These are phyloP conservation scores for Primulina huaijiensis DNA, from an alignment of 257 asterid species.

Conservation along the genomic window DNA sequence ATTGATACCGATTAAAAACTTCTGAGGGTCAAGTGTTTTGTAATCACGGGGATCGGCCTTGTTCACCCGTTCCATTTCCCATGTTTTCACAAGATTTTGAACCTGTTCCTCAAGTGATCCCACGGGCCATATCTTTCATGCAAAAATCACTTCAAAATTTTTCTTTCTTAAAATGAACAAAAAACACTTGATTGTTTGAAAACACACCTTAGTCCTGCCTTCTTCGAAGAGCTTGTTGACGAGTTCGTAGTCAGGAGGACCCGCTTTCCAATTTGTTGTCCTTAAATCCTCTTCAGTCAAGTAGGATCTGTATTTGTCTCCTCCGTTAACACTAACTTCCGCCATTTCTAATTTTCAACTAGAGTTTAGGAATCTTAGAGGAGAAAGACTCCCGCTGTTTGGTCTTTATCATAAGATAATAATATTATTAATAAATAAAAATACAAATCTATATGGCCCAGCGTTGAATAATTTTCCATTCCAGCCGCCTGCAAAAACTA, in stretches of 20 bases:
- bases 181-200: no score
- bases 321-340: slow-evolving; percentile 32
- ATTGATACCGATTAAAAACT: slow-evolving; percentile 37
- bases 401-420: no score
- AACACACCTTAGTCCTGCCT: slow-evolving; percentile 60
- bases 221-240: slow-evolving; percentile 73
- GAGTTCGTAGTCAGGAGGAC: slow-evolving; percentile 69
- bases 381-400: no score
- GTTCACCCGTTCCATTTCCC: slow-evolving; percentile 67
- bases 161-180: no score
- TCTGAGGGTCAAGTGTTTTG: slow-evolving; percentile 41
- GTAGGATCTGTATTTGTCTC: slow-evolving; percentile 57
- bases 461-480: no score
- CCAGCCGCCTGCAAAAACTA: no score
- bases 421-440: no score
- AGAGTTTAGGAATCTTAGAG: neutral
- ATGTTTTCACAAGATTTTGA: slow-evolving; percentile 61
- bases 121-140: slow-evolving; percentile 46
- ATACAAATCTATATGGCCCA: no score
- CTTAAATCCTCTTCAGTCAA: slow-evolving; percentile 55
- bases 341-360: slow-evolving; percentile 8
- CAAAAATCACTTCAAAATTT: slow-evolving; percentile 16
- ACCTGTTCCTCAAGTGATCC: slow-evolving; percentile 62
- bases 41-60: slow-evolving; percentile 45
- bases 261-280: slow-evolving; percentile 55